Conservation (phyloP, 2,329 filamentous ascomycete species). For the Paraphaeosphaeria sporulosa region DNA sequence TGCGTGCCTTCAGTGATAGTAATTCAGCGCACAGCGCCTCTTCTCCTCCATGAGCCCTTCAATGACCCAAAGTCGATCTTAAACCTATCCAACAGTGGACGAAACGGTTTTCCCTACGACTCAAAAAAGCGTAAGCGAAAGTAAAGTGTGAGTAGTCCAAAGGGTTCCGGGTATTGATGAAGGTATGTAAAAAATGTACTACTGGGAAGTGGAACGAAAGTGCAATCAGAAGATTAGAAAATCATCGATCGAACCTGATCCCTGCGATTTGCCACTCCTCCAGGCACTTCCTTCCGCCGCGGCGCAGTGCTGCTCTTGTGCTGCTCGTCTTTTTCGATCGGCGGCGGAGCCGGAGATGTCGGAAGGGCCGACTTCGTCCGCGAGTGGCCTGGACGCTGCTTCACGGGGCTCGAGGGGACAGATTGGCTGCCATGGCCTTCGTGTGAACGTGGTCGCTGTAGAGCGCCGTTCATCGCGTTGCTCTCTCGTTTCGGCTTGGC, state of each 20-base stretch:
- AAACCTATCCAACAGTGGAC: constrained; percentile 28
- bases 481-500: constrained; percentile 32
- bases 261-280: constrained; percentile 32
- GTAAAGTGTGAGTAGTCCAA: constrained; percentile 21
- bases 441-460: constrained; percentile 42
- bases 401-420: constrained; percentile 39
- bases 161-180: constrained; percentile 31
- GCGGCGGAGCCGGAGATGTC: constrained; percentile 37
- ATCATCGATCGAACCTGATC: constrained; percentile 54
- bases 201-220: constrained; percentile 7
- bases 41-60: constrained; percentile 13
- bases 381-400: constrained; percentile 37
- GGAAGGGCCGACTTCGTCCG: constrained; percentile 41
- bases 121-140: constrained; percentile 40
- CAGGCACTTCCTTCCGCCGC: constrained; percentile 20
- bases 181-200: constrained; percentile 28
- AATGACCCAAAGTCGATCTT: constrained; percentile 30
- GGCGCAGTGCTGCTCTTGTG: constrained; percentile 26
- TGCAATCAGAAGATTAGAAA: constrained; percentile 26
- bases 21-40: constrained; percentile 30
- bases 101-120: constrained; percentile 26
- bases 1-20: background rate
- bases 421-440: constrained; percentile 33
- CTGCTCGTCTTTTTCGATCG: constrained; percentile 38
- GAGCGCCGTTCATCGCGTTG: constrained; percentile 23